phyloP scores from a whole-genome alignment of 805 yeast genomes.

The Ogataea sp. region DNA sequence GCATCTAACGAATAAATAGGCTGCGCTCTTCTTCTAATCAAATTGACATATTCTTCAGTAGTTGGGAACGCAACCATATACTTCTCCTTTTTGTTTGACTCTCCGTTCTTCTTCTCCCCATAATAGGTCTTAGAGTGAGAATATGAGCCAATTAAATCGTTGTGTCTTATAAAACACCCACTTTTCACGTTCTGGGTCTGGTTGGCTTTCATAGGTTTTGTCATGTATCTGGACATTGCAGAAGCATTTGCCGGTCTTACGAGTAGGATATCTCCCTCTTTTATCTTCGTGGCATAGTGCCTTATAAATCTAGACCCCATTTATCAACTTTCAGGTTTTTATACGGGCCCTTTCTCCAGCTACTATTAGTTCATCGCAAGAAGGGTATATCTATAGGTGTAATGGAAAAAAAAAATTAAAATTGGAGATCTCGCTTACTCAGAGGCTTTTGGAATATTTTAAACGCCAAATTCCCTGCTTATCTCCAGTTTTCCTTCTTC shows the following conservation, averaged over 20 bases:
- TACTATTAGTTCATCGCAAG: no score
- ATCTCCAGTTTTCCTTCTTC: no score
- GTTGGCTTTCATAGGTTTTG: slow-evolving; percentile 18
- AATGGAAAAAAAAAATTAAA: no score
- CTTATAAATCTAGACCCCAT: slow-evolving; percentile 1
- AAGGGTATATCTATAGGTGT: no score
- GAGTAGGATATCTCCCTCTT: slow-evolving; percentile 24
- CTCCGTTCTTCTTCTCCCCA: neutral
- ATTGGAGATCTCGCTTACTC: no score
- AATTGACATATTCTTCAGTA: slow-evolving; percentile 37
- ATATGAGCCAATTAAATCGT: slow-evolving; percentile 19
- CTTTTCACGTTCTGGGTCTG: neutral
- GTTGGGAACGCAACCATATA: slow-evolving; percentile 30
- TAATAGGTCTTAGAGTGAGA: neutral
- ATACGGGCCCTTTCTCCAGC: no score
- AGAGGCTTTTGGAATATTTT: no score
- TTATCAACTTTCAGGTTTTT: no score
- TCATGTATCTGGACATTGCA: slow-evolving; percentile 18
- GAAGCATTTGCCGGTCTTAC: slow-evolving; percentile 20
- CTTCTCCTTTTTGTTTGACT: neutral
- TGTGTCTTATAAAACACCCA: slow-evolving; percentile 13
- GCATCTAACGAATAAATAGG: slow-evolving; percentile 47
- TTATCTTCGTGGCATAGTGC: slow-evolving; percentile 14
- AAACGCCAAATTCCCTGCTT: no score
- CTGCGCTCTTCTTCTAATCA: slow-evolving; percentile 36